These are phyloP conservation scores for Aspergillus avenaceus DNA, from an alignment of 495 filamentous ascomycete species.

Conservation along the genomic window DNA sequence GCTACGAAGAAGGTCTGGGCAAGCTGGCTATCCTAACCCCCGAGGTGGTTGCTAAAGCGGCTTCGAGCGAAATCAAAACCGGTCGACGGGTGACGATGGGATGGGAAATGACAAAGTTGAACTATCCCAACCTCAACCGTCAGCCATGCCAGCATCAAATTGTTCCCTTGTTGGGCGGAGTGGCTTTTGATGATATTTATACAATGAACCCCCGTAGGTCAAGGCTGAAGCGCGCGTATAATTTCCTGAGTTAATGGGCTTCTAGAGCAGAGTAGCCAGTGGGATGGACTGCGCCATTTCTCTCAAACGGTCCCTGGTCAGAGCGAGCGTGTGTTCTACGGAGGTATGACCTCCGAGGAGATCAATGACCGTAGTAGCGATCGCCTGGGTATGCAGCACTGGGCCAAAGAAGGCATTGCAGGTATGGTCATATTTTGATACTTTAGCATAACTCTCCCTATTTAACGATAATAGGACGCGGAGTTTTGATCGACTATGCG, in stretches of 20 bases:
- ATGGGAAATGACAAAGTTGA: constrained; percentile 45
- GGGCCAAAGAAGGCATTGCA: constrained; percentile 42
- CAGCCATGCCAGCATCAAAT: constrained; percentile 38
- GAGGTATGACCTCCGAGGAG: constrained; percentile 40
- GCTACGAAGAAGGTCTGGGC: constrained; percentile 40
- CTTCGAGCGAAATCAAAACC: constrained; percentile 32
- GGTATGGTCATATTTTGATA: no score
- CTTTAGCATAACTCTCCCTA: neutral
- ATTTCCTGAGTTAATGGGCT: neutral
- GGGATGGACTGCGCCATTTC: constrained; percentile 65
- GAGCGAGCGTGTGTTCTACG: constrained; percentile 45
- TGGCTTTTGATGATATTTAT: constrained; percentile 60
- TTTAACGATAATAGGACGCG: constrained; percentile 35
- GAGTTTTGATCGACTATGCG: constrained; percentile 52
- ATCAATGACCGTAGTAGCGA: constrained; percentile 48
- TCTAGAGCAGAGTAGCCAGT: constrained; percentile 60
- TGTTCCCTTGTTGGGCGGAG: constrained; percentile 34
- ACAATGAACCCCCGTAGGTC: constrained; percentile 58
- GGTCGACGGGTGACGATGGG: constrained; percentile 37
- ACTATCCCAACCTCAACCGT: constrained; percentile 40
- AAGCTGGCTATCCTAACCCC: constrained; percentile 40
- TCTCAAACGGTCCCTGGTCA: constrained; percentile 28
- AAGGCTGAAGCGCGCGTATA: neutral
- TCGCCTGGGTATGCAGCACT: constrained; percentile 45
- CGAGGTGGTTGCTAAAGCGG: constrained; percentile 34